A percentile compares a stretch with the other conserved stretches of the same genome.
Evolutionary conservation across 768 basidiomycete species (phyloP).

Genomic region (Boletus insuetus): DNA sequence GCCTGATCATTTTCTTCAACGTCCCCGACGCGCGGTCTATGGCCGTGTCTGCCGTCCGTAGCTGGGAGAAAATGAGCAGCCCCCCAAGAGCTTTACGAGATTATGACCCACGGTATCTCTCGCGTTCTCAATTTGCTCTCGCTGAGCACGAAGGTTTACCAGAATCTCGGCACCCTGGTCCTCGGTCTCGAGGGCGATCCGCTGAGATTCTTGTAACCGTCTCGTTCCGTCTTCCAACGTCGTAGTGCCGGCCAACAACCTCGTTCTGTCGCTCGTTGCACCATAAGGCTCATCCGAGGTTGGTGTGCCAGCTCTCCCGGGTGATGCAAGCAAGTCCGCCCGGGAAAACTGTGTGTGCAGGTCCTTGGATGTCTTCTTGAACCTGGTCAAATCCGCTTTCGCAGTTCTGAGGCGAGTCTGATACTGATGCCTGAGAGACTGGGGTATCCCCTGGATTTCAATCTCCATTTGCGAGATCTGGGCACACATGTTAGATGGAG

Average conservation of each 20-base stretch:
- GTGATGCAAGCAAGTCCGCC: slow-evolving; percentile 69
- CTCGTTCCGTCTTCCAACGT: slow-evolving; percentile 81
- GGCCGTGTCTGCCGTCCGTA: slow-evolving; percentile 80
- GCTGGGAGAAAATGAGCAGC: slow-evolving; percentile 39
- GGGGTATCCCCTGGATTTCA: slow-evolving; percentile 92
- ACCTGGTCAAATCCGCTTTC: slow-evolving; percentile 70
- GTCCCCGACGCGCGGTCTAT: slow-evolving; percentile 92
- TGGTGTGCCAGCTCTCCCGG: slow-evolving; percentile 31
- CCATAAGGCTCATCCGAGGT: slow-evolving; percentile 82
- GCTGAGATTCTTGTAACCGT: slow-evolving; percentile 85
- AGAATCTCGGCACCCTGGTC: slow-evolving; percentile 93
- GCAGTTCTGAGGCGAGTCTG: slow-evolving; percentile 70
- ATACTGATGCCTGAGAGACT: slow-evolving; percentile 76
- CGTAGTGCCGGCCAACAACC: slow-evolving; percentile 75
- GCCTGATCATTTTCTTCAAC: slow-evolving; percentile 91
- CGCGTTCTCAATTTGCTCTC: slow-evolving; percentile 94
- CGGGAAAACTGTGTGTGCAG: slow-evolving; percentile 68
- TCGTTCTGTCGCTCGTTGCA: slow-evolving; percentile 66
- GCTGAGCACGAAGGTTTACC: slow-evolving; percentile 75
- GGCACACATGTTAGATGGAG: neutral
- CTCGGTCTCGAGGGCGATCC: slow-evolving; percentile 94
- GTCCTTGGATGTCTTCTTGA: slow-evolving; percentile 82
- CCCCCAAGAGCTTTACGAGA: neutral
- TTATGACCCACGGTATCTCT: slow-evolving; percentile 69
- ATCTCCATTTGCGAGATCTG: slow-evolving; percentile 99